Conservation (phyloP, 176 grass and related monocot genomes). For the Cenchrus purpureus region DNA sequence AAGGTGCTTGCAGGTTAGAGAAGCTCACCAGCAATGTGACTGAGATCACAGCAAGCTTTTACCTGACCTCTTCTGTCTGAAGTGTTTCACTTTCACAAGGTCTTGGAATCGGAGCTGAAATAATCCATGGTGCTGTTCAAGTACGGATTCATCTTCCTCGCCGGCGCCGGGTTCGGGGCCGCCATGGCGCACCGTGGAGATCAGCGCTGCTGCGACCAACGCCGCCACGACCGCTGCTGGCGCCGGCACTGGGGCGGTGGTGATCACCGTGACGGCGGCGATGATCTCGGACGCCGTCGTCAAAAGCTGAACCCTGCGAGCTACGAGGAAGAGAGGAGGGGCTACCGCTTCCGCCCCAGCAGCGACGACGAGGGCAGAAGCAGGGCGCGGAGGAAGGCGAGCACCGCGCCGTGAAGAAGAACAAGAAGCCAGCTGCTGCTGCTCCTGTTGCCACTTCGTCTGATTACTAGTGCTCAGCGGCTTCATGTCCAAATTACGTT, state of each 20-base stretch:
- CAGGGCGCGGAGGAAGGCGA: background rate
- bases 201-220: background rate
- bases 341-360: too few species aligned
- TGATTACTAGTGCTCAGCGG: background rate
- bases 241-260: background rate
- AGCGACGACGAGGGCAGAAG: background rate
- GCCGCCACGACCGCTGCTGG: background rate
- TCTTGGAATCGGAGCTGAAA: too few species aligned
- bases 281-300: background rate
- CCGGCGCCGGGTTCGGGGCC: background rate
- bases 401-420: background rate
- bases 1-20: too few species aligned
- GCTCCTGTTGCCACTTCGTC: background rate
- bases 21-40: too few species aligned
- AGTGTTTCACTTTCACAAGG: too few species aligned
- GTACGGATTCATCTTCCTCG: too few species aligned
- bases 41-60: too few species aligned
- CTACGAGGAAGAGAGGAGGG: background rate
- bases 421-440: background rate
- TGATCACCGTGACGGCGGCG: background rate
- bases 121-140: too few species aligned
- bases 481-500: too few species aligned
- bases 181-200: conserved; percentile 4
- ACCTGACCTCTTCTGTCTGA: too few species aligned
- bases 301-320: background rate